Conservation (phyloP, 768 basidiomycete species). For the Lentinula aciculospora region DNA sequence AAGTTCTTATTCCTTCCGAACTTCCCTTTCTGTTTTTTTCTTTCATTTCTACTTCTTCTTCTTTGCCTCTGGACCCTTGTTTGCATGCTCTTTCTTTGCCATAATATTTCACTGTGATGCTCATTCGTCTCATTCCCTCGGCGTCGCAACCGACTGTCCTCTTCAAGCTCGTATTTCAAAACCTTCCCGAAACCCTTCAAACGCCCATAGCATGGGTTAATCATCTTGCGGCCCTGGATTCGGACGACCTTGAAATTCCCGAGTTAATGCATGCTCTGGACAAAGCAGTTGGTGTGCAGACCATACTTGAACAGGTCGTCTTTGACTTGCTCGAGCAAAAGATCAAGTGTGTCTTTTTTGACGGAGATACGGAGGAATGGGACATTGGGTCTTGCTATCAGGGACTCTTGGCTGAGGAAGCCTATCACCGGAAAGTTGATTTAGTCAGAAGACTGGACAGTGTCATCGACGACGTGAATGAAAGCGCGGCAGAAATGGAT, state of each 20-base stretch:
- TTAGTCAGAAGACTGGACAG: conserved; percentile 40
- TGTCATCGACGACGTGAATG: conserved; percentile 49
- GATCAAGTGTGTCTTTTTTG: conserved; percentile 51
- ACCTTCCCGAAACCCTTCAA: conserved; percentile 33
- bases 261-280: conserved; percentile 52
- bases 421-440: neutral
- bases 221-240: conserved; percentile 44
- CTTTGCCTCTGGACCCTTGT: neutral
- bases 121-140: conserved; percentile 46
- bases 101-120: conserved; percentile 30
- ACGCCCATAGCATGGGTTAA: conserved; percentile 49
- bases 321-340: conserved; percentile 49
- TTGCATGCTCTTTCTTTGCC: neutral
- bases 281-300: conserved; percentile 50
- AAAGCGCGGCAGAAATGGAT: conserved; percentile 38
- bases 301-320: conserved; percentile 50
- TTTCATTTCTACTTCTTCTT: neutral
- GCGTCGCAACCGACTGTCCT: conserved; percentile 48
- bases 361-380: conserved; percentile 48
- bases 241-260: conserved; percentile 50
- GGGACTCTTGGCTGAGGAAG: neutral
- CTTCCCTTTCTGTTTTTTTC: neutral
- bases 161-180: conserved; percentile 50
- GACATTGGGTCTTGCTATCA: conserved; percentile 21
- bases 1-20: neutral